A percentile compares a stretch with the other conserved stretches of the same genome.
phyloP scores from a whole-genome alignment of 768 basidiomycete species.

The Podaxis sp. region DNA sequence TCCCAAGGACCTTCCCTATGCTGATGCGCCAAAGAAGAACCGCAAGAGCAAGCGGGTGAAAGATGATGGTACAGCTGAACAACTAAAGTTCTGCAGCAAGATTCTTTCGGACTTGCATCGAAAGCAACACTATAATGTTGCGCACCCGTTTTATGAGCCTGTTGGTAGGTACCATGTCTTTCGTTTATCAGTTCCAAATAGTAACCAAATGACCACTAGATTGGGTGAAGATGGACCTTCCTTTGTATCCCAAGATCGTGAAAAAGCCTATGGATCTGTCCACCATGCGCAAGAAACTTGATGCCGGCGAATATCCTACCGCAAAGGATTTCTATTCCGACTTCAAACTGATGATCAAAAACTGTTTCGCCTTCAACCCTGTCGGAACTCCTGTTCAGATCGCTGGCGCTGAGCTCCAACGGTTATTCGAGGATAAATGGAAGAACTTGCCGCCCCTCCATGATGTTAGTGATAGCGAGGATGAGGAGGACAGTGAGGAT shows the following conservation, averaged over 20 bases:
- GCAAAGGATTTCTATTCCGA: conserved; percentile 85
- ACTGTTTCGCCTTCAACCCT: conserved; percentile 93
- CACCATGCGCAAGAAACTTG: conserved; percentile 86
- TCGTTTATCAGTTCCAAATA: conserved; percentile 3
- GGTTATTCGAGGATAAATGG: conserved; percentile 93
- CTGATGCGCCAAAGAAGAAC: conserved; percentile 69
- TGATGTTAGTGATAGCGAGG: conserved; percentile 60
- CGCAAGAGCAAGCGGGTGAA: conserved; percentile 60
- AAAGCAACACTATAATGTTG: conserved; percentile 73
- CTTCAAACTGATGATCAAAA: conserved; percentile 92
- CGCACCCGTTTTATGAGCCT: conserved; percentile 89
- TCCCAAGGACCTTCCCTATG: conserved; percentile 86
- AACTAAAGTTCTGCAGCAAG: conserved; percentile 81
- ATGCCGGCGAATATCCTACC: conserved; percentile 71
- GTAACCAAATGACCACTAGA: conserved; percentile 44
- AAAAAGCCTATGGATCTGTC: conserved; percentile 96
- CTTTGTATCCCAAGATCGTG: conserved; percentile 82
- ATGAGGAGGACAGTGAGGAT: conserved; percentile 55
- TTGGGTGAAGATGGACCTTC: conserved; percentile 74
- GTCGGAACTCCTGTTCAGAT: conserved; percentile 82
- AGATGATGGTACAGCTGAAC: conserved; percentile 74
- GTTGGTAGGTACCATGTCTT: conserved; percentile 64
- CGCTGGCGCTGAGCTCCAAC: conserved; percentile 83
- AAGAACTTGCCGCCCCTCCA: conserved; percentile 65
- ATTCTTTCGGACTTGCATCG: conserved; percentile 73